phyloP scores from a whole-genome alignment of 192 early-diverging fungal species.

The Funneliformis geosporum region DNA sequence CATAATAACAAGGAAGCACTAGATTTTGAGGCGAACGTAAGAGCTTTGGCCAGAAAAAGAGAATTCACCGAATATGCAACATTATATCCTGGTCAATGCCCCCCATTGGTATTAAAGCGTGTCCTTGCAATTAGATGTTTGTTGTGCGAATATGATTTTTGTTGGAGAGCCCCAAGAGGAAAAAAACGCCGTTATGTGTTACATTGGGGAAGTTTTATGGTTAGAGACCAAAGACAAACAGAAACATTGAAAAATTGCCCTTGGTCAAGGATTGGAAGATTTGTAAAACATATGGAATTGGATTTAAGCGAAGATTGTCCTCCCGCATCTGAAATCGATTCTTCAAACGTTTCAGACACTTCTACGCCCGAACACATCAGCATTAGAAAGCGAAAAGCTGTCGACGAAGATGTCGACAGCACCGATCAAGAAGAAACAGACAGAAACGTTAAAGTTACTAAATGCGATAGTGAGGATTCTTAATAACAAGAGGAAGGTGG shows the following conservation, averaged over 20 bases:
- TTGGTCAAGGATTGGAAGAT: constrained; percentile 26
- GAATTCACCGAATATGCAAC: constrained; percentile 29
- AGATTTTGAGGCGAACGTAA: constrained; percentile 18
- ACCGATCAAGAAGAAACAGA: background rate
- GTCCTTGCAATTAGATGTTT: constrained; percentile 24
- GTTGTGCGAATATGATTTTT: constrained; percentile 29
- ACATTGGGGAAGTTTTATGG: constrained; percentile 21
- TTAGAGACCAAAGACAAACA: constrained; percentile 11
- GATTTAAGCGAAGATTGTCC: background rate
- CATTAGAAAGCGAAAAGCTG: background rate
- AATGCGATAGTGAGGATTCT: too few relatives aligned
- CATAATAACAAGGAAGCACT: constrained; percentile 17
- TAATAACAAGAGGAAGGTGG: too few relatives aligned
- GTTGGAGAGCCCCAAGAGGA: constrained; percentile 13
- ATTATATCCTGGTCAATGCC: constrained; percentile 21
- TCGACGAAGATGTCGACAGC: background rate
- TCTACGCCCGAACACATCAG: background rate
- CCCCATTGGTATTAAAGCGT: constrained; percentile 21
- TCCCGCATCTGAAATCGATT: background rate
- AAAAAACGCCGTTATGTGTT: constrained; percentile 26
- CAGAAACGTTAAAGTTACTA: background rate
- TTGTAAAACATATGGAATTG: constrained; percentile 22
- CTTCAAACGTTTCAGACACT: background rate
- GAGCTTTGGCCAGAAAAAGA: constrained; percentile 8
- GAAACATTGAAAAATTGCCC: constrained; percentile 10